Percentiles rank a stretch among this genome's conserved stretches.
These are phyloP conservation scores for Geranium brycei DNA, from an alignment of 345 rosid genomes.

Conservation along the genomic window DNA sequence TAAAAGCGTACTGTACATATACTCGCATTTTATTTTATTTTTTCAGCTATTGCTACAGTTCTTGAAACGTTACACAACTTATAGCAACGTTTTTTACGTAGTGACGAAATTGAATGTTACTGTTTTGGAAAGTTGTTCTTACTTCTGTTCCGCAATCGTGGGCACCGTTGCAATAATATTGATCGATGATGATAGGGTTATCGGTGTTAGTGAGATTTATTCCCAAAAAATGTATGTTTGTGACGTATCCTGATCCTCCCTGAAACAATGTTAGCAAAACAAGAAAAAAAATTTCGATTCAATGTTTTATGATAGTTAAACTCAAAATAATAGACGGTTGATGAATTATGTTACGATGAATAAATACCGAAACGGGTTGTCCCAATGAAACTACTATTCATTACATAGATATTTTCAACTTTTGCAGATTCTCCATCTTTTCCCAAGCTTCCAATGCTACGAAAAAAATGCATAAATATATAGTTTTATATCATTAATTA, in stretches of 20 bases:
- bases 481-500: neutral
- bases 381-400: constrained; percentile 15
- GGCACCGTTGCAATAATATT: constrained; percentile 13
- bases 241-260: constrained; percentile 25
- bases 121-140: neutral
- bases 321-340: no score
- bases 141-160: constrained; percentile 13
- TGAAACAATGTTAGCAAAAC: neutral
- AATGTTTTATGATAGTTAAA: no score
- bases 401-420: constrained; percentile 20
- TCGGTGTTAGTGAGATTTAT: constrained; percentile 14
- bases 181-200: constrained; percentile 20
- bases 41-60: neutral
- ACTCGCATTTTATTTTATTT: no score
- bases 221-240: constrained; percentile 12
- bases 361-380: neutral
- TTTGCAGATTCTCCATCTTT: constrained; percentile 10
- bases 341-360: neutral
- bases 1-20: neutral
- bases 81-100: no score
- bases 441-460: constrained; percentile 37
- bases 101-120: no score
- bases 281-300: neutral
- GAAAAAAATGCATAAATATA: neutral
- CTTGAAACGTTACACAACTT: no score